Conservation (phyloP, 768 basidiomycete species). For the Psilocybe subaeruginosa region DNA sequence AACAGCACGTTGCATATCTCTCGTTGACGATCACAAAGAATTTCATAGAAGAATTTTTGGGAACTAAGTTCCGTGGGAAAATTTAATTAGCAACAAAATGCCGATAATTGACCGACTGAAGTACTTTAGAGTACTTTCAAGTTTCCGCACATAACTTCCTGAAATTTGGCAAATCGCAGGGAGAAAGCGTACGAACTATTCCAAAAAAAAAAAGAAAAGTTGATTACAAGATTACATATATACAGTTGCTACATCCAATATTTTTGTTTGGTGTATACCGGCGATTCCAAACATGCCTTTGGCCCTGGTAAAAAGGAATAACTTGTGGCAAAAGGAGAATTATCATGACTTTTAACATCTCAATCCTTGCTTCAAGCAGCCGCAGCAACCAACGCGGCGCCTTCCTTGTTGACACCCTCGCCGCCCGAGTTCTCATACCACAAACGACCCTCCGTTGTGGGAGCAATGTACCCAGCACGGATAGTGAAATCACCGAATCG, state of each 20-base stretch:
- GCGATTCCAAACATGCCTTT: background rate
- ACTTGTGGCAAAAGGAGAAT: background rate
- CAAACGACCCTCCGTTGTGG: conserved; percentile 78
- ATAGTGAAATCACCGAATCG: conserved; percentile 96
- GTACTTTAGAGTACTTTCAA: too few species aligned
- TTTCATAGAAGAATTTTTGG: background rate
- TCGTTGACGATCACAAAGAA: too few species aligned
- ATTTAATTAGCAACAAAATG: too few species aligned
- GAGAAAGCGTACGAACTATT: background rate
- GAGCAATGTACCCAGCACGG: conserved; percentile 86
- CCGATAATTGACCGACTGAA: background rate
- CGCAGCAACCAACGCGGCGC: conserved; percentile 18
- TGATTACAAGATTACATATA: background rate
- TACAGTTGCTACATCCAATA: background rate
- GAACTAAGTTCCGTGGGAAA: background rate
- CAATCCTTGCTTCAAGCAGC: conserved; percentile 10
- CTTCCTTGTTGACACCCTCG: conserved; percentile 58
- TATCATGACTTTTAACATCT: background rate
- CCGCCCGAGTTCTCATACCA: conserved; percentile 91
- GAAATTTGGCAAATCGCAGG: too few species aligned
- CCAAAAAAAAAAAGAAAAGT: background rate
- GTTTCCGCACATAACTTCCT: too few species aligned
- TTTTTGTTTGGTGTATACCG: background rate
- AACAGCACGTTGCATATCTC: background rate
- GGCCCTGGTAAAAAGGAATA: background rate